Percentiles rank a stretch among this genome's conserved stretches.
Conservation (phyloP, 2,329 filamentous ascomycete species). For the Fusarium miscanthi region DNA sequence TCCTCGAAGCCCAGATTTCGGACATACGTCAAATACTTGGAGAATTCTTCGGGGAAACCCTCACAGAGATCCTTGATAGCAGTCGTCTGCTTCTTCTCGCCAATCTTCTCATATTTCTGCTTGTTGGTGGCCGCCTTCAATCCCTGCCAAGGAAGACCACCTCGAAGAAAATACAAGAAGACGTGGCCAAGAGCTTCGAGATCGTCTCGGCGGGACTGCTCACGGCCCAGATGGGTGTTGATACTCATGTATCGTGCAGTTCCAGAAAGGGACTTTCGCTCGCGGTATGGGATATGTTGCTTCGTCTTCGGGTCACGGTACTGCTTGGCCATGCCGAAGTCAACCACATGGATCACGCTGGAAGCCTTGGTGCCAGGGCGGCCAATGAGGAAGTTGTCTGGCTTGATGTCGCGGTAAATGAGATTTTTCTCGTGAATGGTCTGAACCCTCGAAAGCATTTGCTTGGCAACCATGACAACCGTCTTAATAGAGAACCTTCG, state of each 20-base stretch:
- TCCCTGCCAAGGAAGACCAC: conserved; percentile 77
- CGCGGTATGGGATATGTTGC: conserved; percentile 97
- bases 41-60: conserved; percentile 96
- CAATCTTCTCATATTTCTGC: conserved; percentile 99
- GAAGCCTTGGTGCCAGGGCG: conserved; percentile 91
- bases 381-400: conserved; percentile 98
- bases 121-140: conserved; percentile 82
- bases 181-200: conserved; percentile 86
- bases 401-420: conserved; percentile 99
- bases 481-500: conserved; percentile 96
- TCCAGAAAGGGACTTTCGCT: conserved; percentile 95
- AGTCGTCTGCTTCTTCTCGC: conserved; percentile 99
- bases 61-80: conserved; percentile 97
- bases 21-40: conserved; percentile 96
- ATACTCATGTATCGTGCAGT: conserved; percentile 99
- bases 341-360: conserved; percentile 98
- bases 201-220: conserved; percentile 96
- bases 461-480: conserved; percentile 98
- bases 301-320: conserved; percentile 99
- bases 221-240: conserved; percentile 96
- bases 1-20: conserved; percentile 98
- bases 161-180: conserved; percentile 80
- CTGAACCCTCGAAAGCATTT: conserved; percentile 96
- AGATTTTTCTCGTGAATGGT: conserved; percentile 98
- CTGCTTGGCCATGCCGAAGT: conserved; percentile 99